phyloP scores from a whole-genome alignment of 2,329 filamentous ascomycete species.

The Venturia oleaginea region DNA sequence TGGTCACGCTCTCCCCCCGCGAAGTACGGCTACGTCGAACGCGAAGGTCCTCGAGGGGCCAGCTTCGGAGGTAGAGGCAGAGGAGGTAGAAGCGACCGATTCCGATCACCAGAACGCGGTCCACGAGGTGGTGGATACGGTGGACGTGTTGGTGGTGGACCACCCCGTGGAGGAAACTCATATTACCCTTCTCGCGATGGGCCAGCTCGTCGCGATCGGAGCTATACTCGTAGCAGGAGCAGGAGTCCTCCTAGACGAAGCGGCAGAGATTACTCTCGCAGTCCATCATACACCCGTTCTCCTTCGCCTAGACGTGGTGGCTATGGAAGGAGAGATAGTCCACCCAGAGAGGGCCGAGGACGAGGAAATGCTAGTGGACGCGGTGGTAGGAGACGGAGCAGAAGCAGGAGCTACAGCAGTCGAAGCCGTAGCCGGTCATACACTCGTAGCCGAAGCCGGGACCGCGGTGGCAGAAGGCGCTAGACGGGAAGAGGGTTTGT shows the following conservation, averaged over 20 bases:
- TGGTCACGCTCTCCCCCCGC: conserved; percentile 71
- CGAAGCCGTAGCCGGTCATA: conserved; percentile 10
- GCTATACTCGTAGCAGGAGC: conserved; percentile 10
- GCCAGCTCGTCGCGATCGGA: background rate
- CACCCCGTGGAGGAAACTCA: background rate
- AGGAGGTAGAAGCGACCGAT: conserved; percentile 10
- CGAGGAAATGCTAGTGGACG: conserved; percentile 13
- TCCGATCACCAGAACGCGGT: conserved; percentile 1
- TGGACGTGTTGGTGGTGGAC: conserved; percentile 7
- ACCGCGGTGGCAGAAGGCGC: conserved; percentile 2
- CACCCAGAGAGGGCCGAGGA: conserved; percentile 11
- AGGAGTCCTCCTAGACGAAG: conserved; percentile 5
- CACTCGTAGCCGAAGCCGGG: conserved; percentile 12
- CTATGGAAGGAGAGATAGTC: conserved; percentile 31
- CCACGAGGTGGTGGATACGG: conserved; percentile 1
- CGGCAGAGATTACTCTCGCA: conserved; percentile 20
- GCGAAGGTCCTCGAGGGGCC: conserved; percentile 18
- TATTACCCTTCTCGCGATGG: background rate
- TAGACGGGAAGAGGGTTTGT: background rate
- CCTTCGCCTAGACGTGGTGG: conserved; percentile 19
- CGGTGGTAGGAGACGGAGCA: conserved; percentile 23
- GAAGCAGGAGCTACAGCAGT: conserved; percentile 23
- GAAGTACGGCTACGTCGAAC: conserved; percentile 11
- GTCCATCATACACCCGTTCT: conserved; percentile 21
- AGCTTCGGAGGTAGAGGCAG: conserved; percentile 18